These are phyloP conservation scores for Lipomyces sp. DNA, from an alignment of 805 yeast genomes.

Conservation along the genomic window DNA sequence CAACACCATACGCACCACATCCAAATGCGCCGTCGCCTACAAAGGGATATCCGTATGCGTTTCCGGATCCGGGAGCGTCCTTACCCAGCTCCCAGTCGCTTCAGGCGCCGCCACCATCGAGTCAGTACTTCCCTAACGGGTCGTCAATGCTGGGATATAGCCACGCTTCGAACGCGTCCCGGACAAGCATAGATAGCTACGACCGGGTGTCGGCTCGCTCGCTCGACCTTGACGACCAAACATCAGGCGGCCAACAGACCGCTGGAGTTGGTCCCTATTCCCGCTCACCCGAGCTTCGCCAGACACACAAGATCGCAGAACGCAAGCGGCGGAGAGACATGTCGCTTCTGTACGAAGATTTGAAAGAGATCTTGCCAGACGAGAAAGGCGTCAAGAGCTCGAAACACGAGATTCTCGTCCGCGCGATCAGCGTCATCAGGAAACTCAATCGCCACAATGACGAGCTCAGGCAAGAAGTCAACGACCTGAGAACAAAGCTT, in stretches of 20 bases:
- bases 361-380: constrained; percentile 37
- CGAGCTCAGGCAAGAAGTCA: constrained; percentile 31
- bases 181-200: constrained; percentile 30
- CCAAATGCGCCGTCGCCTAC: constrained; percentile 36
- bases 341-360: constrained; percentile 39
- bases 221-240: constrained; percentile 26
- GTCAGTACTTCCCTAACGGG: constrained; percentile 15
- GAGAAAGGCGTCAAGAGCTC: constrained; percentile 39
- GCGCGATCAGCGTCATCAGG: constrained; percentile 30
- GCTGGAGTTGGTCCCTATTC: constrained; percentile 32
- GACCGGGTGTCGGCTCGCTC: constrained; percentile 23
- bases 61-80: constrained; percentile 34
- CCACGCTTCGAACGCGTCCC: constrained; percentile 19
- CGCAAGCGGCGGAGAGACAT: constrained; percentile 40
- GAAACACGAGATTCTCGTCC: constrained; percentile 38
- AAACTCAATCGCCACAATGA: constrained; percentile 18
- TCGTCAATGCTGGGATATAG: constrained; percentile 14
- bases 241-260: constrained; percentile 5
- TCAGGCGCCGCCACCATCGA: constrained; percentile 2
- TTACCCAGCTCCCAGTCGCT: constrained; percentile 10
- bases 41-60: constrained; percentile 36
- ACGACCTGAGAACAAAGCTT: constrained; percentile 26
- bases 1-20: constrained; percentile 32
- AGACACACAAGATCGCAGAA: constrained; percentile 41
- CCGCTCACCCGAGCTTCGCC: constrained; percentile 40